Evolutionary conservation across 345 rosid species (phyloP), one percentile per base, ranked within the genome.

Genomic region (Dovyalis caffra): DNA sequence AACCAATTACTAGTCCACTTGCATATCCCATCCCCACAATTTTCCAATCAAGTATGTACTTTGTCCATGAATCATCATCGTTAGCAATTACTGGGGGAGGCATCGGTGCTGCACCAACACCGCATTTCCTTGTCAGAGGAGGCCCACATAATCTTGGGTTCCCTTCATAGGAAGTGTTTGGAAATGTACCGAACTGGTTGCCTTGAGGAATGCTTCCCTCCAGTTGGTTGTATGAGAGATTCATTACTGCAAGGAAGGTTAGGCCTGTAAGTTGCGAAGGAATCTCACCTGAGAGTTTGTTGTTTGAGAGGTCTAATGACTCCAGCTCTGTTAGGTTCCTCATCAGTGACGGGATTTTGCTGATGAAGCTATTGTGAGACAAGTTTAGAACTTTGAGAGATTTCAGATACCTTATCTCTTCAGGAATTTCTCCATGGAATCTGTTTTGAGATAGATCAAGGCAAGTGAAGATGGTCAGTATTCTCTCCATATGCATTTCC

Each of bases 121-220:
- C 1, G 56, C 56, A 18, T 49, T 18, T 18, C 56, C 56, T 49
- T 49, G 56, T 49, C 56, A 49, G 18, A 18, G 8, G 56, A n/a
- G 12, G 12, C 1, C 47, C 26, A 12, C 11, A n/a, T 53, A 53
- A 23, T 23, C 1, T 0, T 1, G 28, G 14, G 60, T 8, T 53
- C 12, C 26, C 12, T 23, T 53, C 26, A n/a, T n/a, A 53, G 21
- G 25, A 53, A 53, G 26, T 3, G 3, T n/a, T 0, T 3, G 26
- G 0, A 0, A n/a, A 3, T 53, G 9, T 20, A 49, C 0, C 0
- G 0, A n/a, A n/a, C n/a, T 49, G 25, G 23, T 49, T 7, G 25
- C 25, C 10, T 1, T 20, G 1, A 5, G n/a, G 10, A 1, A 49
- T 20, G 23, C 10, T 49, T 20, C 23, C n/a, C 20, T 49, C 25